Percentiles rank a stretch among this genome's conserved stretches.
These are phyloP conservation scores for Colletotrichum sp. DNA, from an alignment of 2,329 filamentous ascomycete genomes.

Conservation along the genomic window DNA sequence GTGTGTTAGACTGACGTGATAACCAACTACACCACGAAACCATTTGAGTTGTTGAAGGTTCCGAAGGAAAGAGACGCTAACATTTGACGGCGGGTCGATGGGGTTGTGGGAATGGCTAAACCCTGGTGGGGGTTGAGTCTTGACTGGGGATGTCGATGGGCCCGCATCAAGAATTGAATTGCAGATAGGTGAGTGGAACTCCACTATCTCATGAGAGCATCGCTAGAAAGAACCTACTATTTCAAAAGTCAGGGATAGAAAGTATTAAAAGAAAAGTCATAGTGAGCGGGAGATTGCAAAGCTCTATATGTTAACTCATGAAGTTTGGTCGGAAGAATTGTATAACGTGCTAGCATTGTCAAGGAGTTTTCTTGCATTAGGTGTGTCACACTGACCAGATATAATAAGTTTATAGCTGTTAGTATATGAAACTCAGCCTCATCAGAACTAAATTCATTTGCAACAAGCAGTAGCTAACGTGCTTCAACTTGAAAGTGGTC, in stretches of 20 bases:
- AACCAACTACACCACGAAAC: constrained; percentile 45
- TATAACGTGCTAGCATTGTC: neutral
- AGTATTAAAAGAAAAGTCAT: rapidly evolving
- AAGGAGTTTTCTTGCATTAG: no score
- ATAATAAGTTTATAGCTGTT: neutral
- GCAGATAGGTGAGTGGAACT: neutral
- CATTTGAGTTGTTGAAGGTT: neutral
- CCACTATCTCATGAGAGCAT: neutral
- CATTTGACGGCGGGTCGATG: neutral
- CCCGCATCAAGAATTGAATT: neutral
- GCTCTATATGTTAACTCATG: neutral
- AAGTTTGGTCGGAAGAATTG: neutral
- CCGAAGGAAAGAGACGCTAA: neutral
- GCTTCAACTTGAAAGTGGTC: neutral
- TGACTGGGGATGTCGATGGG: neutral
- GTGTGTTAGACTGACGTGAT: constrained; percentile 53
- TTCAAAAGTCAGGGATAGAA: neutral
- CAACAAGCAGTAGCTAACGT: neutral
- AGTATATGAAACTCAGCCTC: neutral
- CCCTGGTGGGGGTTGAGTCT: neutral
- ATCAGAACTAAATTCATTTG: neutral
- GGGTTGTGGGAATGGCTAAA: neutral
- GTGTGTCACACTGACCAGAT: neutral
- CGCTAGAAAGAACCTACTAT: neutral
- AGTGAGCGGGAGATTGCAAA: neutral